Percentiles rank a stretch among this genome's conserved stretches.
phyloP scores from a whole-genome alignment of 1,139 yeast species.

The Martiniozyma asiatica region DNA sequence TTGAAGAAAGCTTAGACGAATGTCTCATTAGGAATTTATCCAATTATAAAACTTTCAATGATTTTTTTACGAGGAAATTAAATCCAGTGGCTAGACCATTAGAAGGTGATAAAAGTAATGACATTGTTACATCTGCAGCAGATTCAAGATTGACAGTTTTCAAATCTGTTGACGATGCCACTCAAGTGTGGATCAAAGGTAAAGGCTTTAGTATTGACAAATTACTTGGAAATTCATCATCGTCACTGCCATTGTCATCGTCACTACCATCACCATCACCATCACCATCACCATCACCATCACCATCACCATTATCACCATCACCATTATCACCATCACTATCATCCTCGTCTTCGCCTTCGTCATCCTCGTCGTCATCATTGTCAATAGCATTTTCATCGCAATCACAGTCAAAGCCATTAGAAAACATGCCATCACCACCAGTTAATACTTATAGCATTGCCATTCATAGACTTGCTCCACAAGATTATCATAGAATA shows the following conservation, averaged over 20 bases:
- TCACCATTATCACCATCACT: no score
- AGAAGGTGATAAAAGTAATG: slow-evolving; percentile 36
- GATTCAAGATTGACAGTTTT: slow-evolving; percentile 80
- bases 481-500: slow-evolving; percentile 93
- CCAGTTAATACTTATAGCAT: slow-evolving; percentile 47
- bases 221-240: slow-evolving; percentile 23
- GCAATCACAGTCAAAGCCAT: no score
- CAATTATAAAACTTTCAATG: slow-evolving; percentile 64
- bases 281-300: neutral
- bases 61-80: slow-evolving; percentile 73
- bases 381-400: slow-evolving; percentile 1
- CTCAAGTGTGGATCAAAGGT: slow-evolving; percentile 85
- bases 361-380: neutral
- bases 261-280: slow-evolving; percentile 1
- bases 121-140: slow-evolving; percentile 66
- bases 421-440: no score
- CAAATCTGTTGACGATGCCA: slow-evolving; percentile 48
- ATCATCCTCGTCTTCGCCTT: no score
- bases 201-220: slow-evolving; percentile 58
- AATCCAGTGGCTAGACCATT: slow-evolving; percentile 59
- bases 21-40: slow-evolving; percentile 40
- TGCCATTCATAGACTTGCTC: slow-evolving; percentile 81
- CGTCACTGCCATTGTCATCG: slow-evolving; percentile 1
- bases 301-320: neutral
- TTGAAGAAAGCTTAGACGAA: slow-evolving; percentile 47